Conservation (phyloP, 108 stramenopile genomes). For the Cyclotella choctawhatcheeana region DNA sequence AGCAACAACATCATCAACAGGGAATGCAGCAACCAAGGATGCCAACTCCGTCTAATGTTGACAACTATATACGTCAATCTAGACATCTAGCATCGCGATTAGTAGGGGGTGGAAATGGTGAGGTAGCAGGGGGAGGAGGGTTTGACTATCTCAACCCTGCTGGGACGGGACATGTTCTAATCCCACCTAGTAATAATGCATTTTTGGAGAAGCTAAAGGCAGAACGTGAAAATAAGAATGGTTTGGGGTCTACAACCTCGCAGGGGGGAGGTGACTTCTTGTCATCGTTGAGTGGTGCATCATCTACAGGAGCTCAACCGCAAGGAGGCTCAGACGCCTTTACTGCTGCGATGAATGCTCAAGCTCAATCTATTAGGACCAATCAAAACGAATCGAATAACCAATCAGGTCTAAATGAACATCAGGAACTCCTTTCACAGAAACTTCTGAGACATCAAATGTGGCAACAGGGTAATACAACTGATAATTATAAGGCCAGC, state of each 20-base stretch:
- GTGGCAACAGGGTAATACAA: conserved; percentile 20
- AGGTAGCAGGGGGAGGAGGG: conserved; percentile 3
- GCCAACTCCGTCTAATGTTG: conserved; percentile 20
- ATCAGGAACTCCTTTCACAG: conserved; percentile 19
- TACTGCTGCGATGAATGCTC: not conserved
- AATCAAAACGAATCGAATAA: not conserved
- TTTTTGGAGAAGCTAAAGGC: conserved; percentile 30
- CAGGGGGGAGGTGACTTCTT: not conserved
- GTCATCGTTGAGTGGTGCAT: not conserved
- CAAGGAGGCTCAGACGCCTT: no score
- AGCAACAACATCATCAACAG: not conserved
- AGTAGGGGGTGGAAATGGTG: conserved; percentile 19
- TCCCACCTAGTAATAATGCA: conserved; percentile 8
- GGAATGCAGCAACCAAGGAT: not conserved
- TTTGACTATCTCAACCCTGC: conserved; percentile 28
- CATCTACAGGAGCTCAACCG: not conserved
- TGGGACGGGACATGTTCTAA: conserved; percentile 13
- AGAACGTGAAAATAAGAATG: not conserved
- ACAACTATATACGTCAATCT: conserved; percentile 77
- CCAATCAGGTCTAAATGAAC: not conserved
- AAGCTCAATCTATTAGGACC: conserved; percentile 3
- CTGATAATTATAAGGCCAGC: conserved; percentile 6
- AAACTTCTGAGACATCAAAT: conserved; percentile 15
- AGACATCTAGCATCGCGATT: conserved; percentile 69
- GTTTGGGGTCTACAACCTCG: not conserved